Base-by-base conservation (phyloP, 345 rosid genomes). In the Dimocarpus longan region DNA sequence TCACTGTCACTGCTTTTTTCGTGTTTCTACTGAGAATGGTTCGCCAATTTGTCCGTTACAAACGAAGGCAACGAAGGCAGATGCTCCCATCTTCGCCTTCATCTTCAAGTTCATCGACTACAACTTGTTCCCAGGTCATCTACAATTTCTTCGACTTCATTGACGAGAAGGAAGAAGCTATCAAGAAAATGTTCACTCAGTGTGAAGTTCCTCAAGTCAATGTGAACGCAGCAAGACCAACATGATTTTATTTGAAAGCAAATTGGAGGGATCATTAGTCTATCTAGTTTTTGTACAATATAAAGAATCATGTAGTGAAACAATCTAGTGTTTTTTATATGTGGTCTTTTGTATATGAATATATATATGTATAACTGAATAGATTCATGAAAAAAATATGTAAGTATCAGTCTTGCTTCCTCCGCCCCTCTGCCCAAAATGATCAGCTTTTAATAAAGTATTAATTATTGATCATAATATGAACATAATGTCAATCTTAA, bases 91-190 rank as follows among this genome's bases (percentile, higher is more conserved):
- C 77, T 8, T 28, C 80, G 4, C 44, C 72, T 57, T 69, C 88
- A 22, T 78, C 86, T 10, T 5, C 52, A 5, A 39, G 48, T 32
- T 79, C 89, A 75, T n/a, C 87, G 39, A 54, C 60, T 1, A 69
- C 78, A 21, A 72, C 71, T 59, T 88, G 86, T 46, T 80, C 87
- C 64, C 82, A 85, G 37, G 81, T 84, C 73, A 26, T 90, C 66
- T 84, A 13, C 56, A 85, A 83, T 82, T 95, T 95, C 66, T 82
- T 93, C 10, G 79, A 91, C 78, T 93, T 95, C 79, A 85, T 92
- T 22, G 97, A 95, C 65, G 87, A 93, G 92, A 95, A 86, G 79
- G 98, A 93, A 83, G 98, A 91, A 79, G 93, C 91, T 65, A 89
- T 87, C 87, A 91, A 90, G 90, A 89, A 84, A 80, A 79, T 87